Base-by-base conservation (phyloP, 768 basidiomycete genomes). In the Suillus fuscotomentosus region DNA sequence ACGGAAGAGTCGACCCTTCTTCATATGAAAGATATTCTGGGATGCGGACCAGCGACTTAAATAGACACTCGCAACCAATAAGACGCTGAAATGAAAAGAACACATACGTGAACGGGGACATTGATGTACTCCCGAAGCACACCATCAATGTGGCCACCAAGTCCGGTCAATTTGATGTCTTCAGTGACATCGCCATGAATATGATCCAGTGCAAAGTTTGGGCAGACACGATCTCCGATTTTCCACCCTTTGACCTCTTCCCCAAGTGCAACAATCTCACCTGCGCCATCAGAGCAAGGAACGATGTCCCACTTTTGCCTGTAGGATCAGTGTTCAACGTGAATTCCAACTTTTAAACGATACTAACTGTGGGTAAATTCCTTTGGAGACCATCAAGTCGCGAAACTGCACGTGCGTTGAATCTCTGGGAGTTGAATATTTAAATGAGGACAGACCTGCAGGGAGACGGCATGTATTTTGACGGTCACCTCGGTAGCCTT, bases 1-100 rank as follows among this genome's bases (percentile, higher is more conserved):
- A 88, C 78, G 88, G 85, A 6, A 91, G 76, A 27, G 87, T 87
- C 0, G 89, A 85, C 0, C 83, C 89, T 70, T 91, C 86, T 65
- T 86, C 84, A 67, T 84, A 88, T 2, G 81, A 82, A 22, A 90
- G 78, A 70, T 88, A 83, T 20, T 81, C 73, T 0, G 90, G 86
- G 65, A 88, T 77, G 45, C 70, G 66, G 39, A 89, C 81, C 43
- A 89, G 74, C 0, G 80, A 78, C 84, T 85, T 60, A 9, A 10
- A 22, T 38, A 50, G 48, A 9, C 20, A 47, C 39, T 61, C 60
- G 9, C 13, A 50, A 15, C 5, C 53, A 48, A 39, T 34, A 34
- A 24, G 36, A 39, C 3, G 22, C 5, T 43, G 20, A 24, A 2
- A 27, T 39, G 10, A 11, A 43, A 43, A 2, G 20, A 13, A 54